Percentiles rank a stretch among this genome's conserved stretches.
phyloP scores from a whole-genome alignment of 1,284 basidiomycete genomes.

The Pseudozyma sp. region DNA sequence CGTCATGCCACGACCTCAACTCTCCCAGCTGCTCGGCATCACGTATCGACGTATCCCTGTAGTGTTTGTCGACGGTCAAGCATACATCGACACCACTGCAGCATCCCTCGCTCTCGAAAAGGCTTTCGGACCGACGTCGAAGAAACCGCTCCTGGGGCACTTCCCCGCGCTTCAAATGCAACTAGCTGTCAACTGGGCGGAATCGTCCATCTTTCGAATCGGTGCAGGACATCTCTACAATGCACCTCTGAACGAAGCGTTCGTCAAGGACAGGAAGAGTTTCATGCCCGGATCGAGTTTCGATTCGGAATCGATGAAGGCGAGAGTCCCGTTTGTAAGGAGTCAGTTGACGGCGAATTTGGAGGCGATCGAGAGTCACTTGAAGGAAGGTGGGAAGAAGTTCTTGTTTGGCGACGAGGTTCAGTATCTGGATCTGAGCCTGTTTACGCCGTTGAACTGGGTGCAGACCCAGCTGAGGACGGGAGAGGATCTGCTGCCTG shows the following conservation, averaged over 20 bases:
- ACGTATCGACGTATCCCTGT: constrained; percentile 51
- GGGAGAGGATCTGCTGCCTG: constrained; percentile 33
- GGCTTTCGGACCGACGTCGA: constrained; percentile 19
- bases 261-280: constrained; percentile 29
- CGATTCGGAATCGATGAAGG: constrained; percentile 28
- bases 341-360: constrained; percentile 33
- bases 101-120: constrained; percentile 33
- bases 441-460: constrained; percentile 45
- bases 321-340: constrained; percentile 21
- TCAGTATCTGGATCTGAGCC: constrained; percentile 39
- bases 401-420: constrained; percentile 29
- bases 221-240: constrained; percentile 42
- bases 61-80: constrained; percentile 41
- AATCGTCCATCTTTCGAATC: constrained; percentile 25
- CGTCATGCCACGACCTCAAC: constrained; percentile 39
- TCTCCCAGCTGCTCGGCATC: constrained; percentile 39
- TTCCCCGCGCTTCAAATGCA: constrained; percentile 33
- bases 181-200: constrained; percentile 42
- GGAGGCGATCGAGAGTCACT: constrained; percentile 33
- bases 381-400: constrained; percentile 1
- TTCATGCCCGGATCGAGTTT: constrained; percentile 38
- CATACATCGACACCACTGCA: constrained; percentile 43
- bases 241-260: constrained; percentile 21
- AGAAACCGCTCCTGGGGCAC: constrained; percentile 18
- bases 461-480: constrained; percentile 42